Conservation (phyloP, 106 monocot genomes). For the Allium sativum region DNA sequence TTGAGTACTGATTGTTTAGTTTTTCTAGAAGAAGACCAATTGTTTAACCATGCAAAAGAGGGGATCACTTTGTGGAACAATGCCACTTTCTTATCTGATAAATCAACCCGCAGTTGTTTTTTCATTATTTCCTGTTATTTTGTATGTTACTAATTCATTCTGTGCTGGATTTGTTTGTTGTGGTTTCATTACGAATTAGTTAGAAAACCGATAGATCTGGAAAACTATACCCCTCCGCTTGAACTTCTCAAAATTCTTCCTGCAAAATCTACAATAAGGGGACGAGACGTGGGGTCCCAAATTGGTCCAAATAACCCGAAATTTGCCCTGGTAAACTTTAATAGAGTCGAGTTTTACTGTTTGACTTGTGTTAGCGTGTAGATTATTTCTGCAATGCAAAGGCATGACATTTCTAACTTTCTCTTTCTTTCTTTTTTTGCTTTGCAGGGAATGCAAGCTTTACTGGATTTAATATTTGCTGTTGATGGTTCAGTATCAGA, state of each 20-base stretch:
- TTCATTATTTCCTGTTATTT: no score
- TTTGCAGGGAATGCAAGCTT: conserved; percentile 88
- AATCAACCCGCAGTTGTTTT: no score
- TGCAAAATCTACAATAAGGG: conserved; percentile 70
- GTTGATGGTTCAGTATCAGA: conserved; percentile 89
- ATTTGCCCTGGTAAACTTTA: conserved; percentile 48
- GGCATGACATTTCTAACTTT: background rate
- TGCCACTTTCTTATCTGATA: no score
- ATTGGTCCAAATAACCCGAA: conserved; percentile 93
- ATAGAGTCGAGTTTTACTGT: conserved; percentile 1
- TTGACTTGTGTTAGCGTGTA: background rate
- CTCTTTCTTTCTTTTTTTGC: no score
- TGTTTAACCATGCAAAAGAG: no score
- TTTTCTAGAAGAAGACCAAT: no score
- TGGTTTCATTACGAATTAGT: conserved; percentile 32
- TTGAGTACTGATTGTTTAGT: no score
- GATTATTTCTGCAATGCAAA: background rate
- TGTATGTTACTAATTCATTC: no score
- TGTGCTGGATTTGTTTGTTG: no score
- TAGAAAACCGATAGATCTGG: conserved; percentile 64
- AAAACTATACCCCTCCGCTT: conserved; percentile 58
- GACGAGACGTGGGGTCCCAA: conserved; percentile 64
- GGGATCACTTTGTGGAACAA: no score
- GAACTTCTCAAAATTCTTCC: conserved; percentile 94
- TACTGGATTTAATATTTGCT: conserved; percentile 74